Conservation (phyloP, 1,284 basidiomycete species). For the Cryptococcus sp. region DNA sequence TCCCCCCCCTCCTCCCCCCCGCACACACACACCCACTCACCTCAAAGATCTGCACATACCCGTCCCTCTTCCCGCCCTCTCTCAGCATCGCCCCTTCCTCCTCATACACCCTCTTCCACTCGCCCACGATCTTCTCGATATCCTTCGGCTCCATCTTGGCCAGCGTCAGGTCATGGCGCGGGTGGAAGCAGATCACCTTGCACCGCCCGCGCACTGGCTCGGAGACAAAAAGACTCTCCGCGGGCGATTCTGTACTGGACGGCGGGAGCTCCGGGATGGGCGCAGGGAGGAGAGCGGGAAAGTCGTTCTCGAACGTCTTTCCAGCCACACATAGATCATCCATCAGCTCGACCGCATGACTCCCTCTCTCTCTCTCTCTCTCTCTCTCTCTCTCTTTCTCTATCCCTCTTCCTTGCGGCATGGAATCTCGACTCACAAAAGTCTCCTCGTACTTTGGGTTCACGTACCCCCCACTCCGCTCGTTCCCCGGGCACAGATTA, state of each 20-base stretch:
- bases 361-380: background rate
- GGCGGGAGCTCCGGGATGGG: slow-evolving; percentile 46
- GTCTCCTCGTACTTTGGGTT: slow-evolving; percentile 72
- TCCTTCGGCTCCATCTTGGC: slow-evolving; percentile 64
- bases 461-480: slow-evolving; percentile 66
- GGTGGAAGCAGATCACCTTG: slow-evolving; percentile 88
- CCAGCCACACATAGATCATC: background rate
- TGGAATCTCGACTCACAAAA: slow-evolving; percentile 55
- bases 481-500: slow-evolving; percentile 88
- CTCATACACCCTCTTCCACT: slow-evolving; percentile 71
- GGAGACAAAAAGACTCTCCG: slow-evolving; percentile 63
- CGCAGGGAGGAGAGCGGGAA: slow-evolving; percentile 68
- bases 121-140: slow-evolving; percentile 66
- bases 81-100: slow-evolving; percentile 54
- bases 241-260: slow-evolving; percentile 41
- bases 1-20: background rate
- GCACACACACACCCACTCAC: slow-evolving; percentile 52
- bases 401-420: too few species aligned
- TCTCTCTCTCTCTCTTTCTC: too few species aligned
- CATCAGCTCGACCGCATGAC: background rate
- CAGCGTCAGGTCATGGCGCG: slow-evolving; percentile 84
- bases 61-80: slow-evolving; percentile 49
- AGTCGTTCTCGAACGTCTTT: slow-evolving; percentile 75
- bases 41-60: slow-evolving; percentile 87
- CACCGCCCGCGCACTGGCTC: slow-evolving; percentile 78